Percentiles rank a stretch among this genome's conserved stretches.
phyloP scores from a whole-genome alignment of 2,329 filamentous ascomycete species.

The Sphaerulina populicola region DNA sequence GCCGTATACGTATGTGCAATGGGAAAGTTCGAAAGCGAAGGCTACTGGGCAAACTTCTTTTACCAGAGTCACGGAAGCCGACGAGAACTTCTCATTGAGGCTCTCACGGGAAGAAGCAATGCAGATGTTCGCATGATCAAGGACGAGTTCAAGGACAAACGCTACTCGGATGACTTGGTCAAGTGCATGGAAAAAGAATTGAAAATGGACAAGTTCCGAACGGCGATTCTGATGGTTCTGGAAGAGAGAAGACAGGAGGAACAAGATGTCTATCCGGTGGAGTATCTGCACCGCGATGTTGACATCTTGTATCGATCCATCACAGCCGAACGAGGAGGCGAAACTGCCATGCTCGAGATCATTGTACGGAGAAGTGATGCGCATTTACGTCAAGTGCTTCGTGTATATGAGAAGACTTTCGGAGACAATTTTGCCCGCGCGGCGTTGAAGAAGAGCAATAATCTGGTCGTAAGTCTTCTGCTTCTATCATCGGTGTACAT shows the following conservation, averaged over 20 bases:
- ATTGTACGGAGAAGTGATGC: conserved; percentile 70
- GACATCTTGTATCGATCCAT: conserved; percentile 61
- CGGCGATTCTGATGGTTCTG: conserved; percentile 72
- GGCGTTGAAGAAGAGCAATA: conserved; percentile 78
- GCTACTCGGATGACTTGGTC: conserved; percentile 71
- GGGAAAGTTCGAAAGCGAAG: conserved; percentile 84
- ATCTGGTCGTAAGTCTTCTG: conserved; percentile 70
- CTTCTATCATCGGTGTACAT: conserved; percentile 4
- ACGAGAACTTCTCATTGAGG: conserved; percentile 84
- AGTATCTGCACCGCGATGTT: conserved; percentile 57
- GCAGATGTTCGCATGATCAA: conserved; percentile 83
- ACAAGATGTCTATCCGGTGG: conserved; percentile 51
- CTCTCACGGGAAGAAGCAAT: conserved; percentile 82
- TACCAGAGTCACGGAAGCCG: conserved; percentile 81
- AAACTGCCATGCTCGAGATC: conserved; percentile 78
- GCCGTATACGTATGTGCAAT: conserved; percentile 83
- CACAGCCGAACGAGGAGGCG: conserved; percentile 66
- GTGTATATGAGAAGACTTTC: conserved; percentile 65
- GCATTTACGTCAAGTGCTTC: conserved; percentile 72
- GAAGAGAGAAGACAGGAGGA: conserved; percentile 82
- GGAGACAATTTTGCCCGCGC: conserved; percentile 77
- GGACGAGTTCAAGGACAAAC: conserved; percentile 79
- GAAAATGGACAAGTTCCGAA: conserved; percentile 92
- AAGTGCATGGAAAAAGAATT: conserved; percentile 88
- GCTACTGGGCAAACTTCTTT: conserved; percentile 97